Percentiles rank a stretch among this genome's conserved stretches.
phyloP scores from a whole-genome alignment of 2,329 filamentous ascomycete genomes.

The Colletotrichum sojae region DNA sequence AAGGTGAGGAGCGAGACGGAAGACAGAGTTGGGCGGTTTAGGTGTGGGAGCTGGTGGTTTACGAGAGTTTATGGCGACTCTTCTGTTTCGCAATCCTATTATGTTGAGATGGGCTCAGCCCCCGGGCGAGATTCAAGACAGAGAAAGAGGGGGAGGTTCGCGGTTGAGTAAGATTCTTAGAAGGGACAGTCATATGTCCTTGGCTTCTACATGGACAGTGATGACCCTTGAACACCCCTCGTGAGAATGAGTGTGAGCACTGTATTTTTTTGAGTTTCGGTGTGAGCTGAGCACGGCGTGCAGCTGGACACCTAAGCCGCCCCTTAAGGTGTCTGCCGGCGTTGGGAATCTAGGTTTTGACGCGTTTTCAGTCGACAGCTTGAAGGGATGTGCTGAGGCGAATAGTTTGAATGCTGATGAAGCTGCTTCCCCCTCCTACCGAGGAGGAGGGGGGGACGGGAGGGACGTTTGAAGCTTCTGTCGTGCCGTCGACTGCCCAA shows the following conservation, averaged over 20 bases:
- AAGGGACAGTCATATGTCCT: background rate
- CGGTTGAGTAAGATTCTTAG: background rate
- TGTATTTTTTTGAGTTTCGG: conserved; percentile 22
- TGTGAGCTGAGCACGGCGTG: conserved; percentile 7
- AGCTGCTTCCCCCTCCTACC: background rate
- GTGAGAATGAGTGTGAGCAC: background rate
- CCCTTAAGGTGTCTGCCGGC: background rate
- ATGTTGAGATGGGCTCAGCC: background rate
- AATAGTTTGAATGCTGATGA: conserved; percentile 7
- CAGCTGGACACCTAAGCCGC: background rate
- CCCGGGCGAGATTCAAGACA: background rate
- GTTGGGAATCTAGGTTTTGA: conserved; percentile 12
- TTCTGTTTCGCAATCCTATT: background rate
- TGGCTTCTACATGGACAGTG: background rate
- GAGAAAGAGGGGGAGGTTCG: too few species aligned
- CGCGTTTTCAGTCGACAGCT: background rate
- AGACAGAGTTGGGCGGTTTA: background rate
- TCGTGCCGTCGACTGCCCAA: conserved; percentile 20
- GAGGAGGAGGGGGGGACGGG: background rate
- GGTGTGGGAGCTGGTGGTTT: conserved; percentile 6
- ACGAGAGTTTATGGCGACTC: conserved; percentile 12
- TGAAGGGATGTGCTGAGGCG: too few species aligned
- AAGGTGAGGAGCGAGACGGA: background rate
- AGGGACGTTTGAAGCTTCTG: conserved; percentile 23
- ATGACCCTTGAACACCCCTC: too few species aligned